These are phyloP conservation scores for Artomyces pyxidatus DNA, from an alignment of 768 basidiomycete genomes.

Conservation along the genomic window DNA sequence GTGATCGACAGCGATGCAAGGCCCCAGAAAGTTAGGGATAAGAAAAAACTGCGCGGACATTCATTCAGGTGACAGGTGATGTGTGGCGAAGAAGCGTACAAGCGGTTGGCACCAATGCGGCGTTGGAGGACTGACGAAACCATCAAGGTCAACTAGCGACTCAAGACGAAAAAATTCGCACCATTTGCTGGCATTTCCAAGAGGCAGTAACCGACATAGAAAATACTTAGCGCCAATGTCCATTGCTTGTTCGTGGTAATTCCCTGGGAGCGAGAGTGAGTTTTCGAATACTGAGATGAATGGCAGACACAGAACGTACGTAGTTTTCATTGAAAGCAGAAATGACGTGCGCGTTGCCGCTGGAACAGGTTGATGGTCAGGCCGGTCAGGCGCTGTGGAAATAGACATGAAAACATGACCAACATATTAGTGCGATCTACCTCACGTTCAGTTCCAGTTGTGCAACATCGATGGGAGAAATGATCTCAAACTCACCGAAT, in stretches of 20 bases:
- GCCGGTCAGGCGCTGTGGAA: too few species aligned
- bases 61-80: background rate
- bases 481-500: constrained; percentile 12
- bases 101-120: constrained; percentile 48
- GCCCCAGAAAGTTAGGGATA: constrained; percentile 47
- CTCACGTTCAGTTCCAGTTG: too few species aligned
- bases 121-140: constrained; percentile 43
- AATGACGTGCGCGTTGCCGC: constrained; percentile 50
- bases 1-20: constrained; percentile 42
- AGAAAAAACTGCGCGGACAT: constrained; percentile 36
- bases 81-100: constrained; percentile 26
- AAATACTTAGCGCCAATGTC: constrained; percentile 49
- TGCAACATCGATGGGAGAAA: background rate
- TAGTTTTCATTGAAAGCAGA: constrained; percentile 44
- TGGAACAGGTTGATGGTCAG: too few species aligned
- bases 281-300: background rate
- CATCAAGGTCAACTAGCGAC: background rate
- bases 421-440: background rate
- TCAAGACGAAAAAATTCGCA: constrained; percentile 12
- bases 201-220: constrained; percentile 54
- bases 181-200: constrained; percentile 53
- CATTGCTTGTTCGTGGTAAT: constrained; percentile 46
- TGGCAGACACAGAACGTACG: constrained; percentile 23
- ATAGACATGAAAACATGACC: too few species aligned
- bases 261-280: constrained; percentile 25